phyloP scores from a whole-genome alignment of 1,284 basidiomycete species.

The Ceratobasidium sp. region DNA sequence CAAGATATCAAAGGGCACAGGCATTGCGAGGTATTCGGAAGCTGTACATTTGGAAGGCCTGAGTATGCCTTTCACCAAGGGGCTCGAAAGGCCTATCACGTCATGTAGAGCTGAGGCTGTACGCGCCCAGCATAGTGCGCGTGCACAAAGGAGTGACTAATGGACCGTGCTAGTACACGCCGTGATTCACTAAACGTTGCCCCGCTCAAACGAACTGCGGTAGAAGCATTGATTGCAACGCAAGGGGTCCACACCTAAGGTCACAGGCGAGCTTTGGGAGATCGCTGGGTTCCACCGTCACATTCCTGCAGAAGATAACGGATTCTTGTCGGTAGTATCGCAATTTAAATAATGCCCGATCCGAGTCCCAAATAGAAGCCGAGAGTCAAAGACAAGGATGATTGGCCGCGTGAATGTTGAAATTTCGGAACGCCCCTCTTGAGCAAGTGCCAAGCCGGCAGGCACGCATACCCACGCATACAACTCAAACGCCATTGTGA shows the following conservation, averaged over 20 bases:
- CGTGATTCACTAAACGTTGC: background rate
- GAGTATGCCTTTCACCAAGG: background rate
- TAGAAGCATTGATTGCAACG: background rate
- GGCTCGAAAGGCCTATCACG: background rate
- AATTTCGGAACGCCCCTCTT: background rate
- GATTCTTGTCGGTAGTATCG: too few relatives aligned
- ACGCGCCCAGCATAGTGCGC: background rate
- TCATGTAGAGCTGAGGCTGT: background rate
- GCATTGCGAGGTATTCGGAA: background rate
- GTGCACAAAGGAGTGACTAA: background rate
- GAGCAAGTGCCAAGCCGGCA: background rate
- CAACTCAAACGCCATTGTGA: background rate
- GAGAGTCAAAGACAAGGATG: background rate
- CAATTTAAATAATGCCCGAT: too few relatives aligned
- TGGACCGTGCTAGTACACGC: background rate
- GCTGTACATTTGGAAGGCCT: background rate
- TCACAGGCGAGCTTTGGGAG: too few relatives aligned
- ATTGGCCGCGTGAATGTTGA: background rate
- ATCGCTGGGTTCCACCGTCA: too few relatives aligned
- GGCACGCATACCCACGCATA: background rate
- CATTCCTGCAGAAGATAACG: too few relatives aligned
- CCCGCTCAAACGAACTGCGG: background rate
- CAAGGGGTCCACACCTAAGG: too few relatives aligned
- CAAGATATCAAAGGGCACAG: background rate
- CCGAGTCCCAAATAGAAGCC: background rate